Percentiles rank a stretch among this genome's conserved stretches.
phyloP scores from a whole-genome alignment of 148 eudicot genomes.

The Rhododendron simsii region DNA sequence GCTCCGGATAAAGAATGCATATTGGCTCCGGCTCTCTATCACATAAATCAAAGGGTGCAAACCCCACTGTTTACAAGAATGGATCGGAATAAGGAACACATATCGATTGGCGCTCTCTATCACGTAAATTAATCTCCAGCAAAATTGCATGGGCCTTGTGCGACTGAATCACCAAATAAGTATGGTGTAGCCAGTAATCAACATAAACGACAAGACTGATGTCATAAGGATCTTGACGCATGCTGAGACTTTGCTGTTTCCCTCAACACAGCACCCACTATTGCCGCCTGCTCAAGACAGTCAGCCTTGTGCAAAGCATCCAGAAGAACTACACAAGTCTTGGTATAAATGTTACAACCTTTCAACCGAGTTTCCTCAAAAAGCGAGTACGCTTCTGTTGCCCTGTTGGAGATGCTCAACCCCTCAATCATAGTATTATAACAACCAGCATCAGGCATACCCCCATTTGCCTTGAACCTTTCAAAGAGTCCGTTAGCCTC shows the following conservation, averaged over 20 bases:
- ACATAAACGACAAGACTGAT: not conserved
- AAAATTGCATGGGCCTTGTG: not conserved
- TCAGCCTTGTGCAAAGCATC: constrained; percentile 89
- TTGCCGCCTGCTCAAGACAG: constrained; percentile 89
- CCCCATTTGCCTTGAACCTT: constrained; percentile 68
- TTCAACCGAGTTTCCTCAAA: constrained; percentile 83
- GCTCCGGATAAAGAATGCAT: too few species aligned
- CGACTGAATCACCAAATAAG: not conserved
- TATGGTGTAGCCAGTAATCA: not conserved
- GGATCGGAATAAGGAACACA: not conserved
- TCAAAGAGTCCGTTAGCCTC: constrained; percentile 76
- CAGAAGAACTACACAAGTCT: constrained; percentile 78
- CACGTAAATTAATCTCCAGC: not conserved
- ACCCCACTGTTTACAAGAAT: not conserved
- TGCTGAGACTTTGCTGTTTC: constrained; percentile 95
- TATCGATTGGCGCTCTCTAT: not conserved
- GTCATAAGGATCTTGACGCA: constrained; percentile 62
- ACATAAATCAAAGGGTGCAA: not conserved
- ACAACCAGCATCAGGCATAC: constrained; percentile 76
- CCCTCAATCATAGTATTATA: constrained; percentile 87
- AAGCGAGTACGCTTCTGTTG: constrained; percentile 61
- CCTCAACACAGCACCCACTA: constrained; percentile 80
- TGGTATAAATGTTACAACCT: constrained; percentile 66
- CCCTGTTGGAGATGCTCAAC: constrained; percentile 64
- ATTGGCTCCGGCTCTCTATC: not conserved